Base-by-base conservation (phyloP, 169 alveolate genomes). In the Amoebophrya sp. region DNA sequence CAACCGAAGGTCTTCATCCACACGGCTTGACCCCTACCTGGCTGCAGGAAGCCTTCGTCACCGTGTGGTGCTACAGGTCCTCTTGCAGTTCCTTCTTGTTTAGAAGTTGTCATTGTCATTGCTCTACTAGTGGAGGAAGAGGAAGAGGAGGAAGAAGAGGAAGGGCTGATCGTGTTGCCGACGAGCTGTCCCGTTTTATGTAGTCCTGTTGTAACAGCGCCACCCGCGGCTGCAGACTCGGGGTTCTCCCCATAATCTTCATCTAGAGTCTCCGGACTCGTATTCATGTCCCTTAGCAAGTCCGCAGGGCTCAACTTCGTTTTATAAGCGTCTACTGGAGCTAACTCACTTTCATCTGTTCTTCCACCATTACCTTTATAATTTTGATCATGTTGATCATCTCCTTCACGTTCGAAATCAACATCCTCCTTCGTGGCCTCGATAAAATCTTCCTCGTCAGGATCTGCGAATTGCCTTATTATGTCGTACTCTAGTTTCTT, bases 1-100 rank as follows among this genome's bases (percentile, higher is more conserved):
- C 99, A 98, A 1, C 99, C 99, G 93, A 97, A 98, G 26, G 98
- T 97, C 95, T 98, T 98, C 47, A 98, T 96, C 95, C 93, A 97
- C n/a, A 98, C 95, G 92, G 94, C 95, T 89, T 96, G 96, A 29
- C 83, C 83, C 38, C n/a, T 65, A 36, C 83, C 83, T 6, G 83
- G 83, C 38, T 1, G 12, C 38, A 65, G 33, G 83, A 53, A 53
- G 33, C 33, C 83, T 6, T 29, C 1, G 83, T 6, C n/a, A n/a
- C n/a, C n/a, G n/a, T n/a, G n/a, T n/a, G n/a, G n/a, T n/a, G n/a
- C n/a, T n/a, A n/a, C n/a, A n/a, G n/a, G n/a, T n/a, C n/a, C n/a
- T n/a, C n/a, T n/a, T n/a, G n/a, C n/a, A n/a, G n/a, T n/a, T n/a
- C n/a, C n/a, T n/a, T n/a, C n/a, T n/a, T n/a, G n/a, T n/a, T n/a